These are phyloP conservation scores for Tephrocybe sp. DNA, from an alignment of 768 basidiomycete species.

Conservation along the genomic window DNA sequence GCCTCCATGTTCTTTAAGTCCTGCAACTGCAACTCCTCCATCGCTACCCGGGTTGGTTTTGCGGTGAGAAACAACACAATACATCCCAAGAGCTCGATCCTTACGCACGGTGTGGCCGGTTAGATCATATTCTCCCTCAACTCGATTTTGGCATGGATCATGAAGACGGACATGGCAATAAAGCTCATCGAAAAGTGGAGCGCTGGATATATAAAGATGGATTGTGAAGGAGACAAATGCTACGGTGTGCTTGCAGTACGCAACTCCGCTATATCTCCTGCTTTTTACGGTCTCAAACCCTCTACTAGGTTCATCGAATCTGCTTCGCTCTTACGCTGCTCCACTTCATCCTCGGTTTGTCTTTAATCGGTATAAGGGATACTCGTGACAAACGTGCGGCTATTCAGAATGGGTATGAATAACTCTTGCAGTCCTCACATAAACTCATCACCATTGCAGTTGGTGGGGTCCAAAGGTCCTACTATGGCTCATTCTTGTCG, in stretches of 20 bases:
- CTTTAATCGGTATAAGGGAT: conserved; percentile 84
- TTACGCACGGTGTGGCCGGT: not conserved
- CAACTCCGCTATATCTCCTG: conserved; percentile 11
- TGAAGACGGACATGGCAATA: conserved; percentile 89
- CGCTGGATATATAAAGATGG: conserved; percentile 98
- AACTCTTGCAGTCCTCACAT: not conserved
- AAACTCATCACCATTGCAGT: conserved; percentile 36
- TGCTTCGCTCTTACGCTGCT: conserved; percentile 93
- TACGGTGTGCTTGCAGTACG: conserved; percentile 94
- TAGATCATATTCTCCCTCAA: conserved; percentile 95
- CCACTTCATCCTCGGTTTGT: conserved; percentile 77
- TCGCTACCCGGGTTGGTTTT: conserved; percentile 95
- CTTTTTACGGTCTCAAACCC: conserved; percentile 4
- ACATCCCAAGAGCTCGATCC: not conserved
- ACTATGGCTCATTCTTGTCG: conserved; percentile 81
- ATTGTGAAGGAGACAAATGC: conserved; percentile 89
- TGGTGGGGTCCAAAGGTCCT: conserved; percentile 99
- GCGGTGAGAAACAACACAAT: conserved; percentile 53
- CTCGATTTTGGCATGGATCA: conserved; percentile 95
- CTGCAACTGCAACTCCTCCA: conserved; percentile 98
- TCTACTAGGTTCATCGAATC: conserved; percentile 83
- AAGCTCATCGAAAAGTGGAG: conserved; percentile 89
- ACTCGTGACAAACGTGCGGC: conserved; percentile 92
- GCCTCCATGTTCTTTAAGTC: conserved; percentile 98
- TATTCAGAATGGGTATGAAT: conserved; percentile 88